A percentile compares a stretch with the other conserved stretches of the same genome.
phyloP scores from a whole-genome alignment of 805 yeast genomes.

The Candida sakaeoensis region DNA sequence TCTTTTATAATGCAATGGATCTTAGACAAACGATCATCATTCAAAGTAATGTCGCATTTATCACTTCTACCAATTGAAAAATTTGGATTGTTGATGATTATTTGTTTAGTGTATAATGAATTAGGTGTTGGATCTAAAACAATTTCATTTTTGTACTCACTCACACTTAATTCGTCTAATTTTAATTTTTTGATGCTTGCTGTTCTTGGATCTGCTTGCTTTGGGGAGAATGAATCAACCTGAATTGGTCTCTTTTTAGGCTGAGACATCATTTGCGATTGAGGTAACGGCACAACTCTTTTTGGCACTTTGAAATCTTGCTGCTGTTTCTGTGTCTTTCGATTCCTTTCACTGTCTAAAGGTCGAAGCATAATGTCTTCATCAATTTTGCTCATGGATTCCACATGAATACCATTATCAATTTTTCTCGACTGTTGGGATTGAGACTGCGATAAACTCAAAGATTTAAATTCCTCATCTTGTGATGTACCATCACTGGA shows the following conservation, averaged over 20 bases:
- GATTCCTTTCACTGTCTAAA: constrained; percentile 26
- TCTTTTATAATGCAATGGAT: constrained; percentile 71
- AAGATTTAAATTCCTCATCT: constrained; percentile 24
- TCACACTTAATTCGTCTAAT: neutral
- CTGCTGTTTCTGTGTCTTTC: constrained; percentile 23
- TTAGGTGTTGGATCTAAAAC: constrained; percentile 50
- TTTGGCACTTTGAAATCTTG: constrained; percentile 42
- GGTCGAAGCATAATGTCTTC: constrained; percentile 44
- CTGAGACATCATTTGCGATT: constrained; percentile 14
- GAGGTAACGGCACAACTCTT: constrained; percentile 41
- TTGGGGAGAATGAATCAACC: constrained; percentile 7
- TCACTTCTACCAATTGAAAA: constrained; percentile 72
- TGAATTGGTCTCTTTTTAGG: constrained; percentile 8
- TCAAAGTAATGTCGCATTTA: constrained; percentile 55
- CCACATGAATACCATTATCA: constrained; percentile 34
- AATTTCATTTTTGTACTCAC: constrained; percentile 21
- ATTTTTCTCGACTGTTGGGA: constrained; percentile 56
- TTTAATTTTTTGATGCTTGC: constrained; percentile 1
- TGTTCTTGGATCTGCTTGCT: neutral
- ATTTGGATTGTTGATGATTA: constrained; percentile 64
- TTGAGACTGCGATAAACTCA: constrained; percentile 67
- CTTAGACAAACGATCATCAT: constrained; percentile 78
- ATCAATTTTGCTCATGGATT: constrained; percentile 37
- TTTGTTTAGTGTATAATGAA: constrained; percentile 43
- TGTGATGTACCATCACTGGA: constrained; percentile 22